Conservation (phyloP, 495 filamentous ascomycete species). For the Aspergillus kassunensis region DNA sequence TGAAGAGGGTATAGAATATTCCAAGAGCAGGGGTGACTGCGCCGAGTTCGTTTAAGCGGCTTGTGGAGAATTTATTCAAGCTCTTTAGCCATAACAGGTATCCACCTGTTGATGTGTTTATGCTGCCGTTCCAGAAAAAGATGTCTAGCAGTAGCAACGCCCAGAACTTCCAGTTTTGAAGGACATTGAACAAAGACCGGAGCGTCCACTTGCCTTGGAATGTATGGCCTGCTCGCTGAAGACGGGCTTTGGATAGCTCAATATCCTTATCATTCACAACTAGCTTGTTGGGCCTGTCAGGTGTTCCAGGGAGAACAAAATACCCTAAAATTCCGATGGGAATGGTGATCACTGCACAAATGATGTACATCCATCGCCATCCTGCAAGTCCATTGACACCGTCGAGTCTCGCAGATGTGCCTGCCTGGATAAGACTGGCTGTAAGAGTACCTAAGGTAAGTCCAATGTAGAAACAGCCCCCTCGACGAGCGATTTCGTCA, state of each 20-base stretch:
- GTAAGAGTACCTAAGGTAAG: constrained; percentile 46
- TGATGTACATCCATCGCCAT: constrained; percentile 55
- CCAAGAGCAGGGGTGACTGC: constrained; percentile 39
- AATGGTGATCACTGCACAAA: constrained; percentile 48
- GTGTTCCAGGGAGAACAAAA: constrained; percentile 35
- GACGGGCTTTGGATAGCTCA: constrained; percentile 19
- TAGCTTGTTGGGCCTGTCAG: constrained; percentile 40
- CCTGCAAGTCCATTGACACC: constrained; percentile 45
- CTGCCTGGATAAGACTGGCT: constrained; percentile 49
- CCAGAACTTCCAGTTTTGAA: constrained; percentile 32
- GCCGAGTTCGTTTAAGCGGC: constrained; percentile 40
- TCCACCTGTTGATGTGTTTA: constrained; percentile 24
- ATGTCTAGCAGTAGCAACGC: constrained; percentile 40
- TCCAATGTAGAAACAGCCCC: constrained; percentile 47
- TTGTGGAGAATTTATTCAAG: constrained; percentile 36
- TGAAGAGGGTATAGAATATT: constrained; percentile 43
- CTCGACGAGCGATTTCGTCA: constrained; percentile 41
- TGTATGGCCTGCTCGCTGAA: constrained; percentile 7
- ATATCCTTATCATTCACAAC: constrained; percentile 40
- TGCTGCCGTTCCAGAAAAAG: constrained; percentile 47
- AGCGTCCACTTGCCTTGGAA: constrained; percentile 7
- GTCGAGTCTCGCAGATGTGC: constrained; percentile 38
- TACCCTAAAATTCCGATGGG: constrained; percentile 44
- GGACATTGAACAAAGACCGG: constrained; percentile 4
- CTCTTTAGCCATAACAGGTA: constrained; percentile 45